Percentiles rank a stretch among this genome's conserved stretches.
Evolutionary conservation across 352 stramenopile genomes (phyloP).

Genomic region (Globisporangium recalcitrans): DNA sequence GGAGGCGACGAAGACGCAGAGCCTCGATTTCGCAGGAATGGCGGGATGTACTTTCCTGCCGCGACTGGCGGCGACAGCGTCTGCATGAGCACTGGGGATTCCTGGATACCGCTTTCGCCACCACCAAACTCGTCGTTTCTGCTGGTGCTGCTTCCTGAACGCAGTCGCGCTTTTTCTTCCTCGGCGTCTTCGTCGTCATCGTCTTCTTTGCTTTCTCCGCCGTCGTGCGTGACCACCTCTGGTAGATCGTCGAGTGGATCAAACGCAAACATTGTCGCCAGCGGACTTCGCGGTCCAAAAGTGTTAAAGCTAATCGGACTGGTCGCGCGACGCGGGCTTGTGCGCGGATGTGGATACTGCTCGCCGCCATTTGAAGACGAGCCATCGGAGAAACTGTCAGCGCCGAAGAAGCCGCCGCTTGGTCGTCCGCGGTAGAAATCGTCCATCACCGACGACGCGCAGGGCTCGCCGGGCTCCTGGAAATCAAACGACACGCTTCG

Average conservation of each 20-base stretch:
- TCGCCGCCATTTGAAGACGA: conserved; percentile 22
- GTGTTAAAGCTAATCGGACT: conserved; percentile 52
- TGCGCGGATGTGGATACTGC: conserved; percentile 22
- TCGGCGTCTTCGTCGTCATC: conserved; percentile 9
- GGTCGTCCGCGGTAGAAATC: conserved; percentile 50
- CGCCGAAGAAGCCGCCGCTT: conserved; percentile 38
- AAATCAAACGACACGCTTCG: conserved; percentile 76
- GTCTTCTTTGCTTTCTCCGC: conserved; percentile 17
- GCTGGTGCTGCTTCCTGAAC: background rate
- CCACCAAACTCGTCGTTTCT: conserved; percentile 4
- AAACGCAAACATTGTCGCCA: conserved; percentile 67
- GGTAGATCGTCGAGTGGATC: conserved; percentile 65
- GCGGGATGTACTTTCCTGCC: conserved; percentile 65
- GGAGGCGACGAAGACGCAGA: conserved; percentile 37
- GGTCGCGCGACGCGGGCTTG: conserved; percentile 48
- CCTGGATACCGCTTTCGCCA: background rate
- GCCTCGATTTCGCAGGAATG: conserved; percentile 65
- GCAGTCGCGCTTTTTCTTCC: background rate
- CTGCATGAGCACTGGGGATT: conserved; percentile 34
- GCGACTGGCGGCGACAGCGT: conserved; percentile 55
- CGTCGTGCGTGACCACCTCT: conserved; percentile 22
- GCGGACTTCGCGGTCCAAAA: conserved; percentile 61
- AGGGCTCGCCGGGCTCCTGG: conserved; percentile 50
- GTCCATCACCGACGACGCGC: conserved; percentile 30
- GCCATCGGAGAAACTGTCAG: conserved; percentile 54